Conservation (phyloP, 2,329 filamentous ascomycete genomes). For the Penicillium sp. region DNA sequence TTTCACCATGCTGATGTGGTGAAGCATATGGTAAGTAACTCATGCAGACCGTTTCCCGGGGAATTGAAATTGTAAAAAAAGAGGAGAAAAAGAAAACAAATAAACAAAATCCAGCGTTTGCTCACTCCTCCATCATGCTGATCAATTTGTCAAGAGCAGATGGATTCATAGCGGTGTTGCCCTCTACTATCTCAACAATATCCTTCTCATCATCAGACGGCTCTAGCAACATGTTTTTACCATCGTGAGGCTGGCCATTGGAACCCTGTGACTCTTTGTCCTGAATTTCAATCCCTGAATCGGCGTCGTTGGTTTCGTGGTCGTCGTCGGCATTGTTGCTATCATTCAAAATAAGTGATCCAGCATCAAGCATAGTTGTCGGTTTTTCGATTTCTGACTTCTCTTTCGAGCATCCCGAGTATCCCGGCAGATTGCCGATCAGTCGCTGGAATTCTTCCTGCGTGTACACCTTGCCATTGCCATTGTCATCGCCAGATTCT, state of each 20-base stretch:
- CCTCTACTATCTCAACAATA: constrained; percentile 1
- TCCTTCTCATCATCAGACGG: background rate
- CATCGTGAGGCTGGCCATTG: background rate
- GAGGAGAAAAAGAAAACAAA: background rate
- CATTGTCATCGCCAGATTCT: background rate
- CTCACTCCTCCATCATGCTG: background rate
- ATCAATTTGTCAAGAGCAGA: constrained; percentile 33
- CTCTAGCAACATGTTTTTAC: background rate
- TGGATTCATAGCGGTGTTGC: constrained; percentile 23
- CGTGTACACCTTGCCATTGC: constrained; percentile 4
- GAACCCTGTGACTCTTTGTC: background rate
- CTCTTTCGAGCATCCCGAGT: too few relatives aligned
- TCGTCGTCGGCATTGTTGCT: background rate
- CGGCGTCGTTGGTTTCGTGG: background rate
- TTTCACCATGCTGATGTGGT: too few relatives aligned
- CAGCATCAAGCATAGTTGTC: background rate
- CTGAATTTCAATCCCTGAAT: background rate
- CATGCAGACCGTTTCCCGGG: too few relatives aligned
- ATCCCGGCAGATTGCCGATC: background rate
- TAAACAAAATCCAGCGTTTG: background rate
- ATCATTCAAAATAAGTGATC: too few relatives aligned
- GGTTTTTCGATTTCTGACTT: background rate
- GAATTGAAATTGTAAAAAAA: background rate
- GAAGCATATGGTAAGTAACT: too few relatives aligned
- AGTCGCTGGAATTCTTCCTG: background rate